Evolutionary conservation across 164 flowering plant genomes (phyloP).

Genomic region (Akebia trifoliata): DNA sequence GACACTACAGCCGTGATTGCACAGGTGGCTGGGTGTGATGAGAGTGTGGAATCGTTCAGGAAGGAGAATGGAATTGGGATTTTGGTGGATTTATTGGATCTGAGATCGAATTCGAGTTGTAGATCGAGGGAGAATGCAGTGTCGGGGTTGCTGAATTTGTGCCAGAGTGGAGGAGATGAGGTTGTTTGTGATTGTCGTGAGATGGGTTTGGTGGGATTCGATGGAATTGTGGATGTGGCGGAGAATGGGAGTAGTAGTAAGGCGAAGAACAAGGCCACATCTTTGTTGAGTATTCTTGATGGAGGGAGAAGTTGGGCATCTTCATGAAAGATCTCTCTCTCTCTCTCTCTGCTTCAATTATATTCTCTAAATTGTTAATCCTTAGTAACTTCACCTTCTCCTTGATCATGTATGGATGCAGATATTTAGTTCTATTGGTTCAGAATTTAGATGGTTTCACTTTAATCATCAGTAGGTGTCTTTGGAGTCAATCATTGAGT

Average conservation of each 20-base stretch:
- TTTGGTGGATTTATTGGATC: slow-evolving; percentile 67
- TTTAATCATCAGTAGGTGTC: no score
- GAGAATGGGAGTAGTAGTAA: slow-evolving; percentile 60
- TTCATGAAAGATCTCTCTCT: no score
- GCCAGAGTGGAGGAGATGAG: slow-evolving; percentile 48
- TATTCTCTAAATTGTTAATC: no score
- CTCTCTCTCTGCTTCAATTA: no score
- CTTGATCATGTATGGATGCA: no score
- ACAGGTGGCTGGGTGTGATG: slow-evolving; percentile 84
- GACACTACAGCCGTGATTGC: slow-evolving; percentile 94
- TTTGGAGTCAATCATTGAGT: no score
- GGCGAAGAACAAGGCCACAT: slow-evolving; percentile 58
- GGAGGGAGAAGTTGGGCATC: slow-evolving; percentile 17
- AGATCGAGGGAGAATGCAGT: slow-evolving; percentile 79
- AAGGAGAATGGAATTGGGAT: slow-evolving; percentile 57
- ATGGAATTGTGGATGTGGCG: slow-evolving; percentile 52
- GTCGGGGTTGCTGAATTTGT: slow-evolving; percentile 72
- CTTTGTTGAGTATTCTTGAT: slow-evolving; percentile 41
- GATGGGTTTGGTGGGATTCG: slow-evolving; percentile 30
- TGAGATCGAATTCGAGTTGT: slow-evolving; percentile 43
- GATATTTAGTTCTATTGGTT: no score
- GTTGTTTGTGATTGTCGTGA: slow-evolving; percentile 34
- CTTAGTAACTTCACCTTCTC: no score
- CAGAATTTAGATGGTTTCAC: no score
- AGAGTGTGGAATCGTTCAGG: slow-evolving; percentile 55